A percentile compares a stretch with the other conserved stretches of the same genome.
phyloP scores from a whole-genome alignment of 768 basidiomycete genomes.

The Boletus edulis region DNA sequence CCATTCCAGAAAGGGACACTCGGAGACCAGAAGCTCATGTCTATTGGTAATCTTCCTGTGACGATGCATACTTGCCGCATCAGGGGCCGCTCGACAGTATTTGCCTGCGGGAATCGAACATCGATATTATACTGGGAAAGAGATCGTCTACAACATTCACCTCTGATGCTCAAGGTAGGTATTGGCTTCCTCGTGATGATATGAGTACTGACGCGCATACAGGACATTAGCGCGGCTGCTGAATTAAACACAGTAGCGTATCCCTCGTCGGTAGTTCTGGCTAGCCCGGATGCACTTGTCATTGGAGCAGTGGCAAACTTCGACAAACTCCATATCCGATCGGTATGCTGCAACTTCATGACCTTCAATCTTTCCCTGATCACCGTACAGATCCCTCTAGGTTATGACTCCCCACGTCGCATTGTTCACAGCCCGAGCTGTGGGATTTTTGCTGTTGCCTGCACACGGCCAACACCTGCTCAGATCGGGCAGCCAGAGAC shows the following conservation, averaged over 20 bases:
- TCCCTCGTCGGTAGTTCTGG: conserved; percentile 56
- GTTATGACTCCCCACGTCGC: conserved; percentile 65
- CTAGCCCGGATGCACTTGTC: conserved; percentile 49
- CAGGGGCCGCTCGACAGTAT: conserved; percentile 53
- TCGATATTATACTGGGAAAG: conserved; percentile 68
- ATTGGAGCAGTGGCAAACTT: conserved; percentile 68
- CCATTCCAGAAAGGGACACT: conserved; percentile 41
- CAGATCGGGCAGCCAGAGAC: conserved; percentile 50
- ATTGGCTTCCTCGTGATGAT: conserved; percentile 1
- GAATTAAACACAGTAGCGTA: conserved; percentile 48
- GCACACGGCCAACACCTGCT: conserved; percentile 49
- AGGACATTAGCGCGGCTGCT: conserved; percentile 55
- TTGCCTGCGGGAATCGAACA: conserved; percentile 71
- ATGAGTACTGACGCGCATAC: background rate
- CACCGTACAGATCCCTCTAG: conserved; percentile 58
- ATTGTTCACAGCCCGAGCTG: conserved; percentile 57
- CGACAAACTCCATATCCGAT: conserved; percentile 78
- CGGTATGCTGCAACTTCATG: conserved; percentile 42
- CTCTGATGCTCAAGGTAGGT: conserved; percentile 65
- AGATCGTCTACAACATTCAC: conserved; percentile 62
- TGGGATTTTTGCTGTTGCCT: conserved; percentile 66
- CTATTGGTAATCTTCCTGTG: conserved; percentile 69
- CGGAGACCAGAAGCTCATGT: conserved; percentile 54
- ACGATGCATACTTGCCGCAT: conserved; percentile 52
- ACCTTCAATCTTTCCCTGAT: background rate